These are phyloP conservation scores for Metrosideros polymorpha DNA, from an alignment of 441 rosid species.

Conservation along the genomic window DNA sequence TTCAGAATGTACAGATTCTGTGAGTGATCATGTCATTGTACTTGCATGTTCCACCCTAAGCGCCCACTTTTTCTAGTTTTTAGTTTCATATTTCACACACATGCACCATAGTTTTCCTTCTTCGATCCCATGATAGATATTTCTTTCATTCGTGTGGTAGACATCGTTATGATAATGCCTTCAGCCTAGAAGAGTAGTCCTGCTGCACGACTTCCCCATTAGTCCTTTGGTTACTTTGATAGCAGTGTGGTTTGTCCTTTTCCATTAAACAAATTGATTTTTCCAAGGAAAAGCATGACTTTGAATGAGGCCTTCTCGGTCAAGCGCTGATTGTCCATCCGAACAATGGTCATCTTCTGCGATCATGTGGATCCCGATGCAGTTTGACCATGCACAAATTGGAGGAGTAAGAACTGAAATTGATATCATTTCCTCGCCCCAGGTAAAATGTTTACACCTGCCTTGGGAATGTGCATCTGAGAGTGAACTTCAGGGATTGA, in stretches of 20 bases:
- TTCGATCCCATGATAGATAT: neutral
- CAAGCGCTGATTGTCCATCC: neutral
- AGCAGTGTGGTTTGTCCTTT: neutral
- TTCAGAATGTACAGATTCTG: conserved; percentile 20
- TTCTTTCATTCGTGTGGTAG: neutral
- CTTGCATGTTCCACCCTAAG: neutral
- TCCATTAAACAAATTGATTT: neutral
- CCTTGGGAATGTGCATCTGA: conserved; percentile 78
- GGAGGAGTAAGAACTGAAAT: neutral
- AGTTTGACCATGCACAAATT: neutral
- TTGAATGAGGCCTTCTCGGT: neutral
- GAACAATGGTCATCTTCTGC: neutral
- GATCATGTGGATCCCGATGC: neutral
- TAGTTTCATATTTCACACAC: neutral
- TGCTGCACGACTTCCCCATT: neutral
- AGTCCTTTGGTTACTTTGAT: neutral
- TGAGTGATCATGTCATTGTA: conserved; percentile 19
- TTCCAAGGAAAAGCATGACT: neutral
- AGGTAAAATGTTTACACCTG: conserved; percentile 56
- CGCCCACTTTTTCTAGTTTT: neutral
- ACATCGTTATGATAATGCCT: neutral
- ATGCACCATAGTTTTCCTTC: neutral
- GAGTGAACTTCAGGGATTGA: conserved; percentile 26
- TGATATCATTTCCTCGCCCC: conserved; percentile 11
- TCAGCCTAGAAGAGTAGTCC: neutral